phyloP scores from a whole-genome alignment of 768 basidiomycete species.

The Auriscalpium microsporum region DNA sequence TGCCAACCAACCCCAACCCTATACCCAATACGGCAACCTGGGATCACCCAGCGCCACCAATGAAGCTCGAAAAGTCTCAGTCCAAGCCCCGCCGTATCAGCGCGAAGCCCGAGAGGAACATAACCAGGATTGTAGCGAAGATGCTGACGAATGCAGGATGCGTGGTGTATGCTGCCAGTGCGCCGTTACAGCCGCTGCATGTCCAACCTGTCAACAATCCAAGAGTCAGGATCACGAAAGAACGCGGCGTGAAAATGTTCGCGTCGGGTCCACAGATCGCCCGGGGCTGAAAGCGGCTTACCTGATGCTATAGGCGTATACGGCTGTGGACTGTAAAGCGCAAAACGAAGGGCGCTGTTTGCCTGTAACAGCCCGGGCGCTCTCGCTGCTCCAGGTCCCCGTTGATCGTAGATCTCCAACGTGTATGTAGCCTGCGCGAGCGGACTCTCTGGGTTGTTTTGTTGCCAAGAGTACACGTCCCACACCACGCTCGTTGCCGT shows the following conservation, averaged over 20 bases:
- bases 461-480: conserved; percentile 74
- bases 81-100: conserved; percentile 35
- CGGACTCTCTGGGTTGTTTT: conserved; percentile 49
- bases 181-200: conserved; percentile 40
- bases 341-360: conserved; percentile 68
- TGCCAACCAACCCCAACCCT: background rate
- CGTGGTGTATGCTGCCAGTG: conserved; percentile 28
- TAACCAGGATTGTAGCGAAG: conserved; percentile 47
- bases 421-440: conserved; percentile 73
- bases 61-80: background rate
- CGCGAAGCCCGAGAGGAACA: conserved; percentile 59
- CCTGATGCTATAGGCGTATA: conserved; percentile 60
- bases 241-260: too few relatives aligned
- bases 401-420: conserved; percentile 72
- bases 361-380: conserved; percentile 59
- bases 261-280: background rate
- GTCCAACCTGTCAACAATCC: conserved; percentile 39
- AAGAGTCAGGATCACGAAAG: background rate
- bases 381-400: conserved; percentile 55
- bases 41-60: background rate
- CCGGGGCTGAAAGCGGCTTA: conserved; percentile 18
- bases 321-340: conserved; percentile 68
- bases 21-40: background rate
- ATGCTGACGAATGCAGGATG: conserved; percentile 52
- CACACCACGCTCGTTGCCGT: conserved; percentile 67